Evolutionary conservation across 164 flowering plant genomes (phyloP), one percentile per base, ranked within the genome.

Genomic region (Nymphaea colorata): DNA sequence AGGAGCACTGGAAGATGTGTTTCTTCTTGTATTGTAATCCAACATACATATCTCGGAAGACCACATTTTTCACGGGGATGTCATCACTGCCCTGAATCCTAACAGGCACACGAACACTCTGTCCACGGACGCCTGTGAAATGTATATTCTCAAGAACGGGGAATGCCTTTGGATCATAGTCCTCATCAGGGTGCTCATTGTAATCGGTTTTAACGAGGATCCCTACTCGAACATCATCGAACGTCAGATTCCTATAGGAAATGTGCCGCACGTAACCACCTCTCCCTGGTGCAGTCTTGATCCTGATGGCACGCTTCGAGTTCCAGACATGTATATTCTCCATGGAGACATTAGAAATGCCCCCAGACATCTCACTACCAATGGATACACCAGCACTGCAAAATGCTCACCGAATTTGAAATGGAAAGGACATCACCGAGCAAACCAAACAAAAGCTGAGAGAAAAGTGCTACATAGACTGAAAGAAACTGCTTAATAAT

Each of bases 311-410:
- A 43, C 97, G 90, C 71, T 93, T 81, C 2, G 97, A 94, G 74
- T 74, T 75, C 93, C 97, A 90, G 0, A 91, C 84, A 42, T 70
- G 79, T 64, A 91, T 73, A 69, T 94, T 89, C 73, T 94, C 97
- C 66, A 94, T 87, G 0, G 88, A 87, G 59, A 94, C 81, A 66
- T 91, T 83, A 47, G 91, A 89, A 41, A 94, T 89, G 2, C 98
- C 98, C 65, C 98, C 98, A 14, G 98, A 94, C 98, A 94, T 94
- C 78, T 94, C 97, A 64, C 98, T 94, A 71, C 98, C 98, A 69
- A 94, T 88, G 36, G 98, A 91, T 76, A 94, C 71, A 3, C 98
- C 98, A 59, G 98, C 98, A 77, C 98, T 94, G 96, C 6, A 65
- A 25, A 3, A 4, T 67, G 18, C 16, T 6, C 55, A 47, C 55